Evolutionary conservation across 805 yeast genomes (phyloP).

Genomic region (Lipomyces anomalus): DNA sequence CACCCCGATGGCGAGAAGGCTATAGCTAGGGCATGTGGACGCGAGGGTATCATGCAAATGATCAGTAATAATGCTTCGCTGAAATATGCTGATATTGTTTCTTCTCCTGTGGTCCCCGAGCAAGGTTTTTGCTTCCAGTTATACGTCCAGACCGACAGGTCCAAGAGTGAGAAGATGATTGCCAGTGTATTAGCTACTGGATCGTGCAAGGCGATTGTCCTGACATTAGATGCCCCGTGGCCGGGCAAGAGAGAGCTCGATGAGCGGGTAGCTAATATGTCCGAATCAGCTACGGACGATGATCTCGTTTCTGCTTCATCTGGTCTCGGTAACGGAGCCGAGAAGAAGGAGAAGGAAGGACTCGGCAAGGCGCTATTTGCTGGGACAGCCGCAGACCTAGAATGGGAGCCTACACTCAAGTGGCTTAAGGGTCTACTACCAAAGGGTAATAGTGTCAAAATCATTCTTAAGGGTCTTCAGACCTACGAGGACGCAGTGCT

Average conservation of each 20-base stretch:
- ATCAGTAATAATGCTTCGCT: slow-evolving; percentile 41
- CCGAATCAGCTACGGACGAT: slow-evolving; percentile 8
- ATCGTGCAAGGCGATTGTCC: slow-evolving; percentile 42
- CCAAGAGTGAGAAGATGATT: slow-evolving; percentile 32
- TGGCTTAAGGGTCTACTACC: slow-evolving; percentile 24
- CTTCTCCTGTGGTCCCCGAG: slow-evolving; percentile 30
- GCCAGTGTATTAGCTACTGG: slow-evolving; percentile 37
- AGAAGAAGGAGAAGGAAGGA: slow-evolving; percentile 25
- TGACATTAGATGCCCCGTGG: slow-evolving; percentile 50
- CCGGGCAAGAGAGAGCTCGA: slow-evolving; percentile 49
- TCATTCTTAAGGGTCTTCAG: slow-evolving; percentile 26
- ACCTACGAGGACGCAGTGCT: slow-evolving; percentile 24
- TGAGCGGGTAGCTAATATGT: slow-evolving; percentile 32
- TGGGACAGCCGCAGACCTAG: slow-evolving; percentile 27
- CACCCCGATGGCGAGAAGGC: slow-evolving; percentile 43
- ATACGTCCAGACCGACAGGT: slow-evolving; percentile 42
- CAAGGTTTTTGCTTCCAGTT: slow-evolving; percentile 47
- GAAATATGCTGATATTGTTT: slow-evolving; percentile 40
- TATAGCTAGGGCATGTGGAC: slow-evolving; percentile 39
- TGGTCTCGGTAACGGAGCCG: slow-evolving; percentile 31
- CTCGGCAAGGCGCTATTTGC: slow-evolving; percentile 31
- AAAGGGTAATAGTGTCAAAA: slow-evolving; percentile 11
- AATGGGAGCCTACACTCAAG: slow-evolving; percentile 19
- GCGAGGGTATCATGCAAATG: slow-evolving; percentile 44
- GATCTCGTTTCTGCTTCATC: slow-evolving; percentile 19